Base-by-base conservation (phyloP, 345 rosid genomes). In the Acer negundo region DNA sequence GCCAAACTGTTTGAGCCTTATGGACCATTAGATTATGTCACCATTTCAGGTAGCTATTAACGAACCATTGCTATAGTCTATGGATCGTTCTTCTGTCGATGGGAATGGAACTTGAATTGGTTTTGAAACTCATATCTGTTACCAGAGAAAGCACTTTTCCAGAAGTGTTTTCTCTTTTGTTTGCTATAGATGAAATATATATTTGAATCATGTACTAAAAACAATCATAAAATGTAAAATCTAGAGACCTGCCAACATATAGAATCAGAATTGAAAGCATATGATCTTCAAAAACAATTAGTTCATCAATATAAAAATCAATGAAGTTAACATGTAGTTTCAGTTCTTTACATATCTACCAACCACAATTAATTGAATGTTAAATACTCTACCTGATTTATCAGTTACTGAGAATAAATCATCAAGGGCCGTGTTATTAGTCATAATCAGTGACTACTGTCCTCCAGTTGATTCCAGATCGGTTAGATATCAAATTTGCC, bases 391-490 rank as follows among this genome's bases (percentile, higher is more conserved):
- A 63, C 9, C 6, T 26, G 1, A 46, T 15, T n/a, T 11, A 49
- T 46, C 75, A 58, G 58, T 44, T 9, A 15, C 69, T 9, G 67
- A 58, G 42, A 77, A 20, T 1, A 26, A 47, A 47, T 40, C 49
- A 69, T 59, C 49, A 31, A n/a, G 11, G 10, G 49, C 66, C 19
- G 4, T 40, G 15, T 70, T 72, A 16, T 63, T 63, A 22, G 77
- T 47, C 73, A 69, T 10, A 69, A 55, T 63, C 69, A 46, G 69
- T 5, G 24, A 63, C 46, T 46, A 19, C 17, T 17, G 59, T 62
- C 70, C 70, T 64, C 70, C 10, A 31, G 9, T 62, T 70, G 19
- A 20, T 77, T 61, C 68, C 28, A 24, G 61, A 47, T 62, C 62
- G 69, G 22, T 62, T 19, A 31, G 53, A 62, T 47, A 40, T 70